phyloP scores from a whole-genome alignment of 1,284 basidiomycete species.

The Melampsora larici-populina region DNA sequence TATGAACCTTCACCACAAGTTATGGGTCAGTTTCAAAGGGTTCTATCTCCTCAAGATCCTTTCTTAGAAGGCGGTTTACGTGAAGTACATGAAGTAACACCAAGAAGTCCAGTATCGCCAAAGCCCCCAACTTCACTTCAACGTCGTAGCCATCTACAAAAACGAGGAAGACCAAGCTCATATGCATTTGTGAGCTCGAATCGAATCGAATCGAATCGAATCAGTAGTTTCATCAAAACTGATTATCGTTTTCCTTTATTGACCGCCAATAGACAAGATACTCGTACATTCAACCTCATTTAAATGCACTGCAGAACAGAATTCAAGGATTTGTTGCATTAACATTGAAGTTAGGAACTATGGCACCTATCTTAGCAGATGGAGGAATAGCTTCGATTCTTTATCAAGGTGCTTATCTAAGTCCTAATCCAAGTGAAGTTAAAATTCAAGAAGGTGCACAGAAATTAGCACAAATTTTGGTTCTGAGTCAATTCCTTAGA shows the following conservation, averaged over 20 bases:
- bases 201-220: not conserved
- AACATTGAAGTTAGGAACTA: conserved; percentile 33
- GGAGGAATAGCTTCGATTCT: conserved; percentile 34
- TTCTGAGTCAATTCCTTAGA: conserved; percentile 22
- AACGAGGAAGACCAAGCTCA: conserved; percentile 7
- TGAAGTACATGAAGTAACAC: no score
- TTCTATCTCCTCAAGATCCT: no score
- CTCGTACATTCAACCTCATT: conserved; percentile 19
- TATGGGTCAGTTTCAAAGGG: no score
- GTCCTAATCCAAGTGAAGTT: conserved; percentile 20
- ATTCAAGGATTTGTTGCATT: conserved; percentile 29
- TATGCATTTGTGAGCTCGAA: conserved; percentile 16
- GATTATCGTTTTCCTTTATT: no score
- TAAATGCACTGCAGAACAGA: conserved; percentile 27
- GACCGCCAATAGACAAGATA: conserved; percentile 10
- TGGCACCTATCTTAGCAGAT: conserved; percentile 23
- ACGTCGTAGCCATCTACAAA: not conserved
- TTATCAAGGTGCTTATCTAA: conserved; percentile 7
- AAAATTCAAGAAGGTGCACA: conserved; percentile 25
- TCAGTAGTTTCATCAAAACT: not conserved
- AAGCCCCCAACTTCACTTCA: not conserved
- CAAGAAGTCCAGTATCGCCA: not conserved
- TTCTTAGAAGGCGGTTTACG: no score
- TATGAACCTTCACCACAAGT: no score
- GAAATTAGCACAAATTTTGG: conserved; percentile 31